Base-by-base conservation (phyloP, 306 rosid species). In the Prunus dulcis region DNA sequence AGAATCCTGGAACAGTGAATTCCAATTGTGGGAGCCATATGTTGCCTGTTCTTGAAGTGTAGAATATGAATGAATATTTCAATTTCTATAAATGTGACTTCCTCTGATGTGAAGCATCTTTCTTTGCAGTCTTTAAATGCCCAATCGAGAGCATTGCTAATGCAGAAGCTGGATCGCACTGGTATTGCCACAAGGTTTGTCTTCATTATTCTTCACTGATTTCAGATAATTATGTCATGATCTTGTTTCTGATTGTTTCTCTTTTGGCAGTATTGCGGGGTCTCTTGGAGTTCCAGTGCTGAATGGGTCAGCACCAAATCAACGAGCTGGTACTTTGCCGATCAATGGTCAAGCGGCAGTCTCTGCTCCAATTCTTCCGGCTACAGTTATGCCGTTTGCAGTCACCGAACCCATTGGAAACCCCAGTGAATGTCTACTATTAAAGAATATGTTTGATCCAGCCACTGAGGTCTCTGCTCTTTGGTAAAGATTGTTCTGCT, bases 381-480 rank as follows among this genome's bases (percentile, higher is more conserved):
- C 86, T 15, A 85, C 79, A 82, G 77, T 88, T 34, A 45, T 87
- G 80, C 87, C 93, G 64, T 56, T 87, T 50, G 82, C 82, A 5
- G 88, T 81, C 69, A 77, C 79, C 19, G 92, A 92, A 69, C 90
- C 97, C 23, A 80, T 92, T 41, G 98, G 99, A 81, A 82, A 2
- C 69, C 99, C 99, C 22, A 96, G 92, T 66, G 96, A 92, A 86
- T 96, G 98, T 86, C 82, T 95, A 62, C 87, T 92, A 58, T 74
- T 95, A 83, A 95, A 92, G 84, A 93, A 95, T 83, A 90, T 95
- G 99, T 95, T 95, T 79, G 99, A 95, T 87, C 99, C 98, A 62
- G 82, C 80, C 68, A 87, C 96, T 0, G 99, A 95, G 98, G 99
- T 95, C 53, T 66, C 87, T 77, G 61, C 22, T 50, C 70, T 67